These are phyloP conservation scores for Wallemia mellicola DNA, from an alignment of 1,284 basidiomycete species.

Conservation along the genomic window DNA sequence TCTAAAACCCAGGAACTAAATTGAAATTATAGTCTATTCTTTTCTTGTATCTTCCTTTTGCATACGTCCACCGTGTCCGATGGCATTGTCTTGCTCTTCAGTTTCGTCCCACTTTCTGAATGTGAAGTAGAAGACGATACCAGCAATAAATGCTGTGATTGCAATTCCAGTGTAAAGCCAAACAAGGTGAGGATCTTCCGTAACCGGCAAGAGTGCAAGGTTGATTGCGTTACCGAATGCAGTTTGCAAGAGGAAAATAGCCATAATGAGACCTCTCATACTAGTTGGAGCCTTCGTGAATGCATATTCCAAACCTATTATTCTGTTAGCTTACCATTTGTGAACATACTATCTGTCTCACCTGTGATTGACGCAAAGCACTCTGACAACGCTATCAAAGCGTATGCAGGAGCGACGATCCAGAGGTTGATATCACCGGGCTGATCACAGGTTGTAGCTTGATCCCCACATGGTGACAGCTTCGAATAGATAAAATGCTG, in stretches of 20 bases:
- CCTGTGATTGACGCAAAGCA: conserved; percentile 60
- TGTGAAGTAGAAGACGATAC: conserved; percentile 29
- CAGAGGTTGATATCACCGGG: conserved; percentile 34
- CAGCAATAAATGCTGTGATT: conserved; percentile 21
- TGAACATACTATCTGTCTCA: too few relatives aligned
- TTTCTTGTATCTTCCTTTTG: background rate
- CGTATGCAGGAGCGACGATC: conserved; percentile 32
- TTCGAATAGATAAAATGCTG: conserved; percentile 36
- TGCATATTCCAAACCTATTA: conserved; percentile 52
- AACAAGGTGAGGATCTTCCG: conserved; percentile 20
- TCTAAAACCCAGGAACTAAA: too few relatives aligned
- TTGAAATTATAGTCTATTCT: too few relatives aligned
- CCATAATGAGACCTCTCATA: conserved; percentile 49
- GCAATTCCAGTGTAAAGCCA: conserved; percentile 25
- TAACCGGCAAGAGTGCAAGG: conserved; percentile 26
- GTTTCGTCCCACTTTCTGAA: conserved; percentile 28
- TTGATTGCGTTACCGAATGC: conserved; percentile 23
- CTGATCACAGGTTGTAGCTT: conserved; percentile 24
- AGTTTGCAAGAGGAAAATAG: conserved; percentile 34
- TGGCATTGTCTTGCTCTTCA: conserved; percentile 20
- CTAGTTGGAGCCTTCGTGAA: conserved; percentile 56
- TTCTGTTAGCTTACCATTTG: too few relatives aligned
- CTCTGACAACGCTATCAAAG: conserved; percentile 22
- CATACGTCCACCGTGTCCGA: background rate
- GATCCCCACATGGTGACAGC: conserved; percentile 28